Conservation (phyloP, 495 filamentous ascomycete genomes). For the Aeminium ludgeri region DNA sequence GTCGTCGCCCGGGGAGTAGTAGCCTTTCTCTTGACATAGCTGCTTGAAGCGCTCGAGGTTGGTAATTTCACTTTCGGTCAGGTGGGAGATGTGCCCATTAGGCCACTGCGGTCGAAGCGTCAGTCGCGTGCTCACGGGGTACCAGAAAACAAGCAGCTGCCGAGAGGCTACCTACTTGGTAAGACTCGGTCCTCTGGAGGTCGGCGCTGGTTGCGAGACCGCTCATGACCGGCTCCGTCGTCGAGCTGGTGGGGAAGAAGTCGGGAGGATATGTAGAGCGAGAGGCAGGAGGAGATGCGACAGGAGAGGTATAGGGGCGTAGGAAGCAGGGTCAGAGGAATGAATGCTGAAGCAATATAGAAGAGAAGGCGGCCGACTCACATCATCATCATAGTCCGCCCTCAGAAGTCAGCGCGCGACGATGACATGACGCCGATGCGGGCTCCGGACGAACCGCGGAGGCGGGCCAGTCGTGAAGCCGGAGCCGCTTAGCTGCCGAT, state of each 20-base stretch:
- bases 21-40: conserved; percentile 42
- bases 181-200: conserved; percentile 7
- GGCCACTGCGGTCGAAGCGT: conserved; percentile 21
- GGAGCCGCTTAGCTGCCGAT: too few species aligned
- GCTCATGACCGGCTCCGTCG: not conserved
- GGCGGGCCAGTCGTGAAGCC: too few species aligned
- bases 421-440: too few species aligned
- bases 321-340: too few species aligned
- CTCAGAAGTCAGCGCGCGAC: too few species aligned
- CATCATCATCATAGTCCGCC: too few species aligned
- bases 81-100: conserved; percentile 55
- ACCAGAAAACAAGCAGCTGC: not conserved
- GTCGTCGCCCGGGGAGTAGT: conserved; percentile 40
- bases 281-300: not conserved
- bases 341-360: too few species aligned
- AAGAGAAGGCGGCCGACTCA: too few species aligned
- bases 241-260: not conserved
- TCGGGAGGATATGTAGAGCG: not conserved
- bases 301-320: too few species aligned
- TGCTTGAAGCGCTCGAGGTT: conserved; percentile 52
- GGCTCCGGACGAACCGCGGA: too few species aligned
- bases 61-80: conserved; percentile 48
- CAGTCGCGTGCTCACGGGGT: conserved; percentile 3
- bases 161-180: conserved; percentile 8
- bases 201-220: not conserved